A percentile compares a stretch with the other conserved stretches of the same genome.
Conservation (phyloP, 306 rosid species). For the Oemleria cerasiformis region DNA sequence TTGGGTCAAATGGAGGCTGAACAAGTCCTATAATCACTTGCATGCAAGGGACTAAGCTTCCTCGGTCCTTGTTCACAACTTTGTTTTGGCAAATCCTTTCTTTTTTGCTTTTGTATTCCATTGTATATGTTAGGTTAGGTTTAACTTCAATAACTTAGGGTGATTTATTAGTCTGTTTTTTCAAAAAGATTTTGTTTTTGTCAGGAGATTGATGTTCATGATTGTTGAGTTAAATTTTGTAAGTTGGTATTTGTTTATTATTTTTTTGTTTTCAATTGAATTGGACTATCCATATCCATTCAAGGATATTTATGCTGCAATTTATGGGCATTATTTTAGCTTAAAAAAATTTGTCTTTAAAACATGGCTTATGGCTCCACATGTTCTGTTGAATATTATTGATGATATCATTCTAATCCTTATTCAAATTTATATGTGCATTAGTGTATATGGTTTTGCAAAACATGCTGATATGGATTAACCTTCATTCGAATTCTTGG, state of each 20-base stretch:
- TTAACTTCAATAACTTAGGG: not conserved
- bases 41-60: slow-evolving; percentile 12
- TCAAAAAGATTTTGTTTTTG: not conserved
- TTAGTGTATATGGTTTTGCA: not conserved
- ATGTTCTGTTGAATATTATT: not conserved
- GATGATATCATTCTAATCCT: not conserved
- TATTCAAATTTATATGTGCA: not conserved
- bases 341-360: not conserved
- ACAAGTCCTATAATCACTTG: not conserved
- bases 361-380: not conserved
- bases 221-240: not conserved
- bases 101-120: not conserved
- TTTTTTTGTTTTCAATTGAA: not conserved
- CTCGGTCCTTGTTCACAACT: not conserved
- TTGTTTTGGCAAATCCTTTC: not conserved
- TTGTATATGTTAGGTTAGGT: not conserved
- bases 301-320: not conserved
- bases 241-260: not conserved
- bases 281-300: not conserved
- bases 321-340: not conserved
- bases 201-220: not conserved
- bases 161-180: not conserved
- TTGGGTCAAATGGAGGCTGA: slow-evolving; percentile 6
- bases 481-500: not conserved
- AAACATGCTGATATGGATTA: not conserved